phyloP scores from a whole-genome alignment of 352 stramenopile species.

The Phytophthora pisi region DNA sequence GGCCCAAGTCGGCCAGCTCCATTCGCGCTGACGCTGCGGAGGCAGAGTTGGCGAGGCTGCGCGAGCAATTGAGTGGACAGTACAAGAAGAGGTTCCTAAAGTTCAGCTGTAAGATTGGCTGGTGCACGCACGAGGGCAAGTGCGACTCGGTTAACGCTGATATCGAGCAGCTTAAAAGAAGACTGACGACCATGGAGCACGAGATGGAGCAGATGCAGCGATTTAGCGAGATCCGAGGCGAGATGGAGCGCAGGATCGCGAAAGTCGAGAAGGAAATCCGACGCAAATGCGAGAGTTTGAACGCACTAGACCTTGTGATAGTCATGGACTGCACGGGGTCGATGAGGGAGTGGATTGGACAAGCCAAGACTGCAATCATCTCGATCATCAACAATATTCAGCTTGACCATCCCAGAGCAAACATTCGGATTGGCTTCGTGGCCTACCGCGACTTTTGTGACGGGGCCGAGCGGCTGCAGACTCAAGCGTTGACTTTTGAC shows the following conservation, averaged over 20 bases:
- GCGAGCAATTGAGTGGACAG: neutral
- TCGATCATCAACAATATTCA: slow-evolving; percentile 43
- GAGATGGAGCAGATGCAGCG: slow-evolving; percentile 19
- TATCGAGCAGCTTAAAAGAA: slow-evolving; percentile 2
- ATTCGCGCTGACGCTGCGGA: slow-evolving; percentile 14
- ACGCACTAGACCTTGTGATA: slow-evolving; percentile 46
- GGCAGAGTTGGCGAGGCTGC: slow-evolving; percentile 10
- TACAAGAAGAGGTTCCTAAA: slow-evolving; percentile 14
- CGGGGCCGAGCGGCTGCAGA: slow-evolving; percentile 27
- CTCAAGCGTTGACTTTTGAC: slow-evolving; percentile 27
- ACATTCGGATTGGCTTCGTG: slow-evolving; percentile 44
- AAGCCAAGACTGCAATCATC: slow-evolving; percentile 35
- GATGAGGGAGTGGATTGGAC: slow-evolving; percentile 41
- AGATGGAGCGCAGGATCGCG: slow-evolving; percentile 30
- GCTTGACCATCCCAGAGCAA: slow-evolving; percentile 23
- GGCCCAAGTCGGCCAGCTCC: slow-evolving; percentile 10
- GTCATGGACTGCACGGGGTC: slow-evolving; percentile 55
- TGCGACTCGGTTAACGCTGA: slow-evolving; percentile 7
- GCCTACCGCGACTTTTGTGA: slow-evolving; percentile 54
- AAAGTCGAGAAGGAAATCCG: slow-evolving; percentile 22
- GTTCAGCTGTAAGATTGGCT: slow-evolving; percentile 20
- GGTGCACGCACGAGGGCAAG: slow-evolving; percentile 12
- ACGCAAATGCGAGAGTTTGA: slow-evolving; percentile 22
- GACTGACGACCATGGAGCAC: slow-evolving; percentile 10
- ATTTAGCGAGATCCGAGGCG: slow-evolving; percentile 25